phyloP scores from a whole-genome alignment of 495 filamentous ascomycete genomes.

The Chaetomidium leptoderma region DNA sequence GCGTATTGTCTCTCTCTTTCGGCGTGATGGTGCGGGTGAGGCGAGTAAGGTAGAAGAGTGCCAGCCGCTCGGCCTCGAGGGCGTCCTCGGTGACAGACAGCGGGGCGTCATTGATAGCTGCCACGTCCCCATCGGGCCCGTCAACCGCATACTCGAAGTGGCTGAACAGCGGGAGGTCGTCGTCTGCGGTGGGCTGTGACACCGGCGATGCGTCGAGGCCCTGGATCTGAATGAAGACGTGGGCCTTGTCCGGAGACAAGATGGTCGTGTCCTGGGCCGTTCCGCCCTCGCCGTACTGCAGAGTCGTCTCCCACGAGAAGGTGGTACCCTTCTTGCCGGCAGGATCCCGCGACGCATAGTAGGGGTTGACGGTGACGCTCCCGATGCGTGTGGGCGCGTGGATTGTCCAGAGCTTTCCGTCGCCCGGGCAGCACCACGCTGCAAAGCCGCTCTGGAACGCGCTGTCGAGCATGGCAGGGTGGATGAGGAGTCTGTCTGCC shows the following conservation, averaged over 20 bases:
- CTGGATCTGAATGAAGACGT: too few species aligned
- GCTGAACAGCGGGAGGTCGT: too few species aligned
- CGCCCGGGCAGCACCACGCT: constrained; percentile 8
- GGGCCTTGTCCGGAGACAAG: too few species aligned
- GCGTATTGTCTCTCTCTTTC: background rate
- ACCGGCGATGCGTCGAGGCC: too few species aligned
- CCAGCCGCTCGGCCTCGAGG: background rate
- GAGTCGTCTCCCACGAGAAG: constrained; percentile 16
- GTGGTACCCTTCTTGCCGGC: background rate
- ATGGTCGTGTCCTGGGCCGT: background rate
- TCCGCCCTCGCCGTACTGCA: background rate
- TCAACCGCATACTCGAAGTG: too few species aligned
- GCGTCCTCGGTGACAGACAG: background rate
- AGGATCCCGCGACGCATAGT: background rate
- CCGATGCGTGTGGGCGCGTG: constrained; percentile 25
- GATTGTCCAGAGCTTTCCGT: constrained; percentile 18
- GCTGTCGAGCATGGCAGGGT: constrained; percentile 26
- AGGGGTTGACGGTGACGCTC: constrained; percentile 21
- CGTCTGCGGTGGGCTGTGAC: too few species aligned
- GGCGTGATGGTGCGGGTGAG: constrained; percentile 1
- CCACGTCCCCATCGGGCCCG: too few species aligned
- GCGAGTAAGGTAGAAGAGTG: constrained; percentile 11
- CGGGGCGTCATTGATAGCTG: background rate
- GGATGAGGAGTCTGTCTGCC: constrained; percentile 13
- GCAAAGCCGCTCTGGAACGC: constrained; percentile 20